Base-by-base conservation (phyloP, 78 protist species). In the Isochrysis galbana region DNA sequence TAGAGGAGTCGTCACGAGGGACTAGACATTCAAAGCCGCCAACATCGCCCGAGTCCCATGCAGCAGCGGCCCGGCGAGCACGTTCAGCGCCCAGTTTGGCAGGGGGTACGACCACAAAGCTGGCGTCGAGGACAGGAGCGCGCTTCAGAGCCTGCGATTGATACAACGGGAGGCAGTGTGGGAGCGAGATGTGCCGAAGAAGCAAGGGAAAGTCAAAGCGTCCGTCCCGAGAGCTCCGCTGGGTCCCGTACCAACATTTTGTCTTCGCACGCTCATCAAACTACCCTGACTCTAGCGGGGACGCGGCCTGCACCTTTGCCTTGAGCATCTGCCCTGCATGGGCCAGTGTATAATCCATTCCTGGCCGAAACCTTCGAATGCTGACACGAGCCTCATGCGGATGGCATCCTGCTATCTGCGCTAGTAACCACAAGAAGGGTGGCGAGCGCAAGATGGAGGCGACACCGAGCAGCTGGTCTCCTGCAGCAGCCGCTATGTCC, bases 321-420 rank as follows among this genome's bases (percentile, higher is more conserved):
- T 14, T 14, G 61, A 51, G 61, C 61, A 61, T 23, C 74, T 61
- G 74, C 29, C 84, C 54, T 0, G n/a, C 32, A 38, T 74, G 88
- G 17, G 93, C 94, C 29, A 94, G 84, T 0, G 96, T 92, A 92
- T 94, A 94, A 51, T 94, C 96, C 32, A 90, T 39, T 1, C 96
- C 96, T 0, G 96, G 87, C 38, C 96, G 74, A 47, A 94, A 94
- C 84, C 96, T 69, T 7, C 96, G 51, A 21, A 54, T 23, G 83
- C 44, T 74, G 11, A 48, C 82, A 11, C 39, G 14, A 7, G 2
- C 0, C 36, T 29, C 39, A 54, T 17, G 7, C 21, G 46, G 41
- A n/a, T 0, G 2, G 38, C 29, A 2, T 29, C 90, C 87, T 0
- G 89, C 80, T 29, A 88, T 32, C 21, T 0, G 1, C 34, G 41